Evolutionary conservation across 768 basidiomycete species (phyloP).

Genomic region (Leccinum ochraceum): DNA sequence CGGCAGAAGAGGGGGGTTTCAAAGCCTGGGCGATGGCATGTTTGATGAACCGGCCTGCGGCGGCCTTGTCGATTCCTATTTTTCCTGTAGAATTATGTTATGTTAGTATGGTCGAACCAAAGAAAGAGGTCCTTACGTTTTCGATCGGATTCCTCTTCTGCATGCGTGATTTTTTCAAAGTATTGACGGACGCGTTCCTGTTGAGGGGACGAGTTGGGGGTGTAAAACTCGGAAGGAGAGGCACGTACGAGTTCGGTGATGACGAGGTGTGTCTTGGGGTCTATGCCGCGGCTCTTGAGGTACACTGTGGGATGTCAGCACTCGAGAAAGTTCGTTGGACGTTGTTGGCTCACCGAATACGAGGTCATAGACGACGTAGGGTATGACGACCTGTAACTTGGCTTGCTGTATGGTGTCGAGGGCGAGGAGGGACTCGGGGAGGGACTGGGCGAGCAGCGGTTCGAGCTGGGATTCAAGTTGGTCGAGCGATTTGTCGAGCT

Average conservation of each 20-base stretch:
- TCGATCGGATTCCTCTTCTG: constrained; percentile 60
- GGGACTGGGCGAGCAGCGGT: constrained; percentile 64
- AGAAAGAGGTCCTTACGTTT: constrained; percentile 29
- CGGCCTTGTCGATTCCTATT: background rate
- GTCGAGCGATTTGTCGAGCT: constrained; percentile 59
- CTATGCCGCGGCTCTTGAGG: constrained; percentile 75
- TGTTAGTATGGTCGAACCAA: too few relatives aligned
- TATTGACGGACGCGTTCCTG: constrained; percentile 78
- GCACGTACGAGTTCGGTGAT: constrained; percentile 51
- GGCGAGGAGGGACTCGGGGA: constrained; percentile 63
- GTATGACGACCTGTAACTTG: constrained; percentile 74
- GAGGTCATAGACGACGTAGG: constrained; percentile 84
- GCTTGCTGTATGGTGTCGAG: constrained; percentile 79
- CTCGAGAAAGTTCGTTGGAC: background rate
- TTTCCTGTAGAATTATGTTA: constrained; percentile 31
- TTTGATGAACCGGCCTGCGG: constrained; percentile 78
- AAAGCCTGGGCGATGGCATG: constrained; percentile 70
- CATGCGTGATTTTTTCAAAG: constrained; percentile 78
- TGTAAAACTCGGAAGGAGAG: background rate
- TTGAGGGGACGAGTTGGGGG: too few relatives aligned
- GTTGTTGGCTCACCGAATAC: constrained; percentile 66
- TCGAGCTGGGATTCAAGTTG: constrained; percentile 68
- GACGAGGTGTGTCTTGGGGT: constrained; percentile 78
- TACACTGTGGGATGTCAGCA: constrained; percentile 54
- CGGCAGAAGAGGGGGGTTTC: constrained; percentile 18